Conservation (phyloP, 129 eudicot genomes). For the Heracleum sosnowskyi region DNA sequence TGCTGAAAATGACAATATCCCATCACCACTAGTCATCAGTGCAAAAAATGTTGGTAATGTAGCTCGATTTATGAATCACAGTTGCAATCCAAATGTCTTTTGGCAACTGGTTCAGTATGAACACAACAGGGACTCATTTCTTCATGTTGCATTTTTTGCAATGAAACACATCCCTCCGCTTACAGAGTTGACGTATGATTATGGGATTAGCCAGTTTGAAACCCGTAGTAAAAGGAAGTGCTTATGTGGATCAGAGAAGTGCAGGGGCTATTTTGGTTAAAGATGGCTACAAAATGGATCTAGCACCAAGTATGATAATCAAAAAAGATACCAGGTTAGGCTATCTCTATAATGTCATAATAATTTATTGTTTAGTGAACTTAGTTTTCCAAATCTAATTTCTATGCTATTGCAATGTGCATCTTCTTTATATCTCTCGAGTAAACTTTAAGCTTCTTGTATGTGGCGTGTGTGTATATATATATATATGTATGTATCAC, state of each 20-base stretch:
- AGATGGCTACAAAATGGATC: background rate
- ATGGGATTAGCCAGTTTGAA: conserved; percentile 30
- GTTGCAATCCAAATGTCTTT: conserved; percentile 41
- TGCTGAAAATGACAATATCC: conserved; percentile 18
- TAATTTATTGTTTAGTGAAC: background rate
- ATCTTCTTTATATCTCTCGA: background rate
- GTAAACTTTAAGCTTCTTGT: background rate
- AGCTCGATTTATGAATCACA: conserved; percentile 45
- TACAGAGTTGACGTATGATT: conserved; percentile 36
- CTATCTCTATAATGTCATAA: background rate
- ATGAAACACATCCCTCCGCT: conserved; percentile 36
- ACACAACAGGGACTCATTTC: conserved; percentile 25
- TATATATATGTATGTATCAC: background rate
- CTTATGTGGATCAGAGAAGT: conserved; percentile 36
- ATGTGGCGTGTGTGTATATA: background rate
- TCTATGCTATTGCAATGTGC: background rate
- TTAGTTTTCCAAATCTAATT: background rate
- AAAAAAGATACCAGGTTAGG: conserved; percentile 7
- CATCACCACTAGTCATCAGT: conserved; percentile 25
- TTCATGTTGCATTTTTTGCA: conserved; percentile 37
- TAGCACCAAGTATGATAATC: background rate
- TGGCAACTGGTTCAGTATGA: conserved; percentile 41
- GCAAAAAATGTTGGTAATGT: conserved; percentile 40
- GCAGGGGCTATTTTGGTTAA: conserved; percentile 43
- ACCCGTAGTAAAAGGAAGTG: conserved; percentile 31